These are phyloP conservation scores for Musa itinerans DNA, from an alignment of 176 grass and related monocot genomes.

Conservation along the genomic window DNA sequence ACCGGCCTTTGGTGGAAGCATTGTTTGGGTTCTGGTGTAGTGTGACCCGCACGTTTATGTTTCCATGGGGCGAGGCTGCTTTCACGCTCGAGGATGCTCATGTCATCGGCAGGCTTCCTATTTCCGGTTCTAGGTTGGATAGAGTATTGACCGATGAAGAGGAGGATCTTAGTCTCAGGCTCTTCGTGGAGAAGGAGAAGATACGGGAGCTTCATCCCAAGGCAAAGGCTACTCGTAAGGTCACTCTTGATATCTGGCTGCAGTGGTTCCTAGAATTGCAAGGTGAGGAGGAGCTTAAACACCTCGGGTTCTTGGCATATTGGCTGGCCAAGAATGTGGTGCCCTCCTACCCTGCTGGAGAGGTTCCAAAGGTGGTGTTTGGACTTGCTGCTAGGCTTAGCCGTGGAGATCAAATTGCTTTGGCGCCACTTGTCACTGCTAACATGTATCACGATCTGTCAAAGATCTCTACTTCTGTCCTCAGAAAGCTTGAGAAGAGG, in stretches of 20 bases:
- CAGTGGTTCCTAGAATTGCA: conserved; percentile 43
- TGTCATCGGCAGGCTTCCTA: conserved; percentile 31
- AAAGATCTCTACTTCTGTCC: conserved; percentile 2
- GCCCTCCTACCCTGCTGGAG: conserved; percentile 8
- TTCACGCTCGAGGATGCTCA: conserved; percentile 59
- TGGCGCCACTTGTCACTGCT: conserved; percentile 30
- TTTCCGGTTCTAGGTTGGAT: conserved; percentile 33
- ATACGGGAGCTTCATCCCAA: conserved; percentile 44
- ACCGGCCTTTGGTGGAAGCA: not conserved
- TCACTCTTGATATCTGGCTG: conserved; percentile 37
- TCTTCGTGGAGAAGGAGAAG: conserved; percentile 55
- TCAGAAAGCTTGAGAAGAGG: not conserved
- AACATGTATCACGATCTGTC: conserved; percentile 50
- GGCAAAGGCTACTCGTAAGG: conserved; percentile 25
- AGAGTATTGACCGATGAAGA: conserved; percentile 32
- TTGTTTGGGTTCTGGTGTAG: conserved; percentile 35
- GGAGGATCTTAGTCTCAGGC: conserved; percentile 20
- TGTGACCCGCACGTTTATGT: conserved; percentile 24
- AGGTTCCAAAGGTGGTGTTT: conserved; percentile 29
- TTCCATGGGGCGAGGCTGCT: conserved; percentile 27
- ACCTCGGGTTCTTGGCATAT: conserved; percentile 48
- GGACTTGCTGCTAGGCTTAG: conserved; percentile 37
- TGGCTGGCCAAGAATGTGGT: conserved; percentile 41
- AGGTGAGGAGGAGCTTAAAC: conserved; percentile 35
- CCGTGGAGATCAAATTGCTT: conserved; percentile 38